Conservation (phyloP, 768 basidiomycete species). For the Suillus occidentalis region DNA sequence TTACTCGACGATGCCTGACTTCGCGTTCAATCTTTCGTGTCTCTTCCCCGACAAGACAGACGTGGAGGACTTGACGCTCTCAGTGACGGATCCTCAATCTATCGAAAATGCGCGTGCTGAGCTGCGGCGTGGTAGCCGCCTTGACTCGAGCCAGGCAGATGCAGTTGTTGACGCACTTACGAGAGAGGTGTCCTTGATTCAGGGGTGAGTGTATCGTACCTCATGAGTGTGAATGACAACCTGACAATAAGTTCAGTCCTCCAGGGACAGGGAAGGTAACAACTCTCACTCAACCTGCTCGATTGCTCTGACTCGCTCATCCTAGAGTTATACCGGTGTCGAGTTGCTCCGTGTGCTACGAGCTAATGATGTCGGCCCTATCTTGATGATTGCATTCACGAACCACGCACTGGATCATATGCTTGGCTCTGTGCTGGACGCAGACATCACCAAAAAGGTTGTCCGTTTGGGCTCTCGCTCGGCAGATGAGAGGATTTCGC, state of each 20-base stretch:
- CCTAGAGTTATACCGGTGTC: constrained; percentile 63
- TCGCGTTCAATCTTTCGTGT: constrained; percentile 55
- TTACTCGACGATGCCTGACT: constrained; percentile 55
- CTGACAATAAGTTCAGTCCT: constrained; percentile 42
- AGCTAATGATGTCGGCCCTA: constrained; percentile 49
- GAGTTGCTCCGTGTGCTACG: constrained; percentile 71
- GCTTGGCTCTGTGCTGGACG: constrained; percentile 63
- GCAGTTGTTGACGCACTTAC: constrained; percentile 63
- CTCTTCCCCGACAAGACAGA: constrained; percentile 46
- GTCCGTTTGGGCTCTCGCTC: constrained; percentile 71
- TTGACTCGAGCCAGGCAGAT: constrained; percentile 73
- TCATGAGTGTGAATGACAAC: neutral
- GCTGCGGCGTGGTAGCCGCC: constrained; percentile 47
- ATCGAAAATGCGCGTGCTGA: constrained; percentile 47
- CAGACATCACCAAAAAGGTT: constrained; percentile 58
- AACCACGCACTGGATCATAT: constrained; percentile 82
- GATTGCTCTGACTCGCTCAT: neutral
- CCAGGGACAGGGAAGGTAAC: constrained; percentile 77
- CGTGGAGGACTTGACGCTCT: constrained; percentile 40
- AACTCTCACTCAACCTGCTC: neutral
- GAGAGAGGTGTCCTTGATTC: constrained; percentile 64
- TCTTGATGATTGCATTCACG: constrained; percentile 65
- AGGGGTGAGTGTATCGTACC: constrained; percentile 50
- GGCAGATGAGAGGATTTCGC: constrained; percentile 55
- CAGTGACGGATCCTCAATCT: constrained; percentile 41